phyloP scores from a whole-genome alignment of 2,329 filamentous ascomycete genomes.

The Fusarium sp. region DNA sequence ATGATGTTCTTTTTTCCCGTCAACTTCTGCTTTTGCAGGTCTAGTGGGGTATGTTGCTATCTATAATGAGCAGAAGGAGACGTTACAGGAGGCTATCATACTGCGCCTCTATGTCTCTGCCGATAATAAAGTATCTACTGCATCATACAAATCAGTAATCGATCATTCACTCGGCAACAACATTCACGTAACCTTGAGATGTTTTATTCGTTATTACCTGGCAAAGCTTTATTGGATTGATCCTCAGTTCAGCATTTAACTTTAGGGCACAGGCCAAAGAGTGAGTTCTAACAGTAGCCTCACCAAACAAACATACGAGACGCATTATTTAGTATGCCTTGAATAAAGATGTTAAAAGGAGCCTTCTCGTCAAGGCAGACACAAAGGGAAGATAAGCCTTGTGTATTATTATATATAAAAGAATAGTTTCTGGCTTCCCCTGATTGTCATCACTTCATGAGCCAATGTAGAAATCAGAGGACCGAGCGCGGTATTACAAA shows the following conservation, averaged over 20 bases:
- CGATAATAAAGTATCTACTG: background rate
- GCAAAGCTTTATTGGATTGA: background rate
- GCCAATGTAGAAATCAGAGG: too few relatives aligned
- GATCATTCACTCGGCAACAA: background rate
- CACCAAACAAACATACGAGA: rapidly evolving
- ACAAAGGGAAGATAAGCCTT: rapidly evolving
- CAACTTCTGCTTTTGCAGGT: rapidly evolving
- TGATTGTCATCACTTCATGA: background rate
- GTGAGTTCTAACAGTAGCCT: rapidly evolving
- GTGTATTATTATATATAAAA: rapidly evolving
- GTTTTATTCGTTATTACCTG: background rate
- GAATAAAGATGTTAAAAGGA: rapidly evolving
- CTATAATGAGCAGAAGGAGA: too few relatives aligned
- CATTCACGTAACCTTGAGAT: too few relatives aligned
- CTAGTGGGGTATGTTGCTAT: background rate
- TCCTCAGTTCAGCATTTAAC: background rate
- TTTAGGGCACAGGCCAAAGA: rapidly evolving
- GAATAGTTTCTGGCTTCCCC: background rate
- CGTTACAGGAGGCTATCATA: rapidly evolving
- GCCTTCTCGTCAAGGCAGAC: rapidly evolving
- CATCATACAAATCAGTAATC: background rate
- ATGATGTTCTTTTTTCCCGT: too few relatives aligned
- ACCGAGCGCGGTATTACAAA: too few relatives aligned
- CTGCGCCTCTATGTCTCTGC: background rate
- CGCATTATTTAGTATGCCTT: rapidly evolving